These are phyloP conservation scores for Craspedostauros australis DNA, from an alignment of 108 stramenopile genomes.

Conservation along the genomic window DNA sequence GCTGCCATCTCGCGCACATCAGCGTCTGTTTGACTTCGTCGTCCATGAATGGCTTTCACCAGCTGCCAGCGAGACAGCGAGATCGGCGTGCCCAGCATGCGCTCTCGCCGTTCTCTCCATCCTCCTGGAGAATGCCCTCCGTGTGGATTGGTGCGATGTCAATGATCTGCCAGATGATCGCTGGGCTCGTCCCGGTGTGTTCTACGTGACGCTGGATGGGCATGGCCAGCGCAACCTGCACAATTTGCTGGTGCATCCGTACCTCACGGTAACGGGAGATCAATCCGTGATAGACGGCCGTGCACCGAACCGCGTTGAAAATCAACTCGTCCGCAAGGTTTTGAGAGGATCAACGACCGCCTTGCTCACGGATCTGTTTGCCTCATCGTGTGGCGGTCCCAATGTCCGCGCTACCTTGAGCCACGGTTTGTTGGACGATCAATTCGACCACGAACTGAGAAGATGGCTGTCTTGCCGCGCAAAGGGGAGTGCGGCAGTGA, in stretches of 20 bases:
- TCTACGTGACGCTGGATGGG: conserved; percentile 66
- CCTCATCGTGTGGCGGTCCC: conserved; percentile 42
- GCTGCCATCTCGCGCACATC: no score
- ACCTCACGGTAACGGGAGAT: no score
- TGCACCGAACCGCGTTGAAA: not conserved
- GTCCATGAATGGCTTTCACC: not conserved
- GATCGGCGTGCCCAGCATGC: conserved; percentile 10
- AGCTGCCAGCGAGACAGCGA: not conserved
- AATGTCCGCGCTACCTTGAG: conserved; percentile 50
- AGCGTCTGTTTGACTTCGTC: no score
- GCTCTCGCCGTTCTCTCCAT: conserved; percentile 20
- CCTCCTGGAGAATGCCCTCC: conserved; percentile 48
- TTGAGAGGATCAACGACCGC: conserved; percentile 38
- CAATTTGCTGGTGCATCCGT: conserved; percentile 50
- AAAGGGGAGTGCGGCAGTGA: conserved; percentile 13
- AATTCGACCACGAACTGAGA: conserved; percentile 30
- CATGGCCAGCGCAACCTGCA: conserved; percentile 57
- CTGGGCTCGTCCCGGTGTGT: conserved; percentile 37
- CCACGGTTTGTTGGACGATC: conserved; percentile 46
- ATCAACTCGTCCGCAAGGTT: not conserved
- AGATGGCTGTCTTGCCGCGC: no score
- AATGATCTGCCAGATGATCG: conserved; percentile 37
- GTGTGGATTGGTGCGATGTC: conserved; percentile 49
- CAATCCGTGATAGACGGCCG: conserved; percentile 1
- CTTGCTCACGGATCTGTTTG: conserved; percentile 52